These are phyloP conservation scores for Ophiocordyceps sinensis DNA, from an alignment of 2,329 filamentous ascomycete species.

Conservation along the genomic window DNA sequence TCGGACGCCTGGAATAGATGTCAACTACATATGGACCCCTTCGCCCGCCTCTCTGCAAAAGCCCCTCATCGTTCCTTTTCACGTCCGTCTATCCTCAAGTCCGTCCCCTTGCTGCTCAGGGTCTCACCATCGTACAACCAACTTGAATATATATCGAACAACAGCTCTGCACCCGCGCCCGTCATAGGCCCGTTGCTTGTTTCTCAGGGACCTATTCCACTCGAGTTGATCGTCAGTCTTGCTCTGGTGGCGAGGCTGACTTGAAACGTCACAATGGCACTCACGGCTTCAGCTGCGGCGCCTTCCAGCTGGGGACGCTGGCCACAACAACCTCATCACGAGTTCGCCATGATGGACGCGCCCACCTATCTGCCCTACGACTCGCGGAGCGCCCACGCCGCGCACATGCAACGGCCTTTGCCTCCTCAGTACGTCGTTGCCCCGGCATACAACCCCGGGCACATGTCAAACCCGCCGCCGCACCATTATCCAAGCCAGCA, in stretches of 20 bases:
- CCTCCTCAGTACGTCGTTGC: constrained; percentile 32
- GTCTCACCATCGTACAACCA: constrained; percentile 3
- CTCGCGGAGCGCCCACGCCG: constrained; percentile 21
- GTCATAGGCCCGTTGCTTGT: no score
- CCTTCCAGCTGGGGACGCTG: constrained; percentile 40
- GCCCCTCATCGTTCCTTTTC: constrained; percentile 6
- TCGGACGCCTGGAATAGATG: not conserved
- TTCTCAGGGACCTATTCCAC: no score
- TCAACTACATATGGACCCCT: constrained; percentile 8
- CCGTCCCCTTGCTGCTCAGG: constrained; percentile 3
- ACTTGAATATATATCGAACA: not conserved
- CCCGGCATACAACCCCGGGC: constrained; percentile 26
- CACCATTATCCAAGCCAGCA: constrained; percentile 27
- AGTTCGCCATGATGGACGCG: constrained; percentile 34
- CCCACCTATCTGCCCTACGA: constrained; percentile 34
- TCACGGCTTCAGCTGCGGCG: constrained; percentile 29
- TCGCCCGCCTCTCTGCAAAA: constrained; percentile 5
- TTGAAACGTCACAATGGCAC: constrained; percentile 24
- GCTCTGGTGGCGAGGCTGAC: constrained; percentile 11
- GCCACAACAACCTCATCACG: constrained; percentile 31
- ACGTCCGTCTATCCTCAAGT: constrained; percentile 6
- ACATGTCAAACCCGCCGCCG: constrained; percentile 26
- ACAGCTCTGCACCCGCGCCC: no score
- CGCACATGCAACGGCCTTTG: constrained; percentile 28
- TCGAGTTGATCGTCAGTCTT: constrained; percentile 8